Evolutionary conservation across 139 green algal genomes (phyloP).

Genomic region (Cymbomonas tetramitiformis): DNA sequence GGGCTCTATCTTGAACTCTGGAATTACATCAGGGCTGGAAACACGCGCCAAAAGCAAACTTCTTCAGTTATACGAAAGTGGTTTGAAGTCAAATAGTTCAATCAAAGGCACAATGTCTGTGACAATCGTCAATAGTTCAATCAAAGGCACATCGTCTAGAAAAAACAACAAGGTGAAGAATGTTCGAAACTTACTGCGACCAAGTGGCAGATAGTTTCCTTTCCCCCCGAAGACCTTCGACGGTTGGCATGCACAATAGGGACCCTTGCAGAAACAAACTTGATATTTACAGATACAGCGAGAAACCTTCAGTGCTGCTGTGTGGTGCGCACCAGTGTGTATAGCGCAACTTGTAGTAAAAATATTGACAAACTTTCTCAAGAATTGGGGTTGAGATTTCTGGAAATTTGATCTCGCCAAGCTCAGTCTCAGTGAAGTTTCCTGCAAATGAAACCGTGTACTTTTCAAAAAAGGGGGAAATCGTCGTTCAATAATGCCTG

Average conservation of each 20-base stretch:
- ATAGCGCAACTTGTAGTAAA: constrained; percentile 92
- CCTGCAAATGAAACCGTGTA: constrained; percentile 50
- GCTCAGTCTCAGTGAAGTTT: constrained; percentile 80
- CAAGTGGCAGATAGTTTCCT: no score
- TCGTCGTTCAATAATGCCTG: not conserved
- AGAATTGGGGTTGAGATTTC: constrained; percentile 80
- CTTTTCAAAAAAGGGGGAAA: not conserved
- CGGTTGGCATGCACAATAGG: no score
- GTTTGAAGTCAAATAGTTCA: no score
- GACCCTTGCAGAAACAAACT: constrained; percentile 16
- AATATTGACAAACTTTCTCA: constrained; percentile 92
- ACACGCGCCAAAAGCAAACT: no score
- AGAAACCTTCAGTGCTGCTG: no score
- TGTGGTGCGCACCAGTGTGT: constrained; percentile 48
- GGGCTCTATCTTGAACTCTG: constrained; percentile 79
- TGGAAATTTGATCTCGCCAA: constrained; percentile 70
- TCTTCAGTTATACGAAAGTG: no score
- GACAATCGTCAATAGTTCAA: no score
- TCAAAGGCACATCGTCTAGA: no score
- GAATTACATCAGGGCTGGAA: constrained; percentile 75
- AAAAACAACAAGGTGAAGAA: no score
- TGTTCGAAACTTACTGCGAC: no score
- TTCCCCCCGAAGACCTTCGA: no score
- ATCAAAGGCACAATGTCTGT: no score
- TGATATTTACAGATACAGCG: not conserved